Evolutionary conservation across 208 protist species (phyloP).

Genomic region (Trypanosomatidae sp.): DNA sequence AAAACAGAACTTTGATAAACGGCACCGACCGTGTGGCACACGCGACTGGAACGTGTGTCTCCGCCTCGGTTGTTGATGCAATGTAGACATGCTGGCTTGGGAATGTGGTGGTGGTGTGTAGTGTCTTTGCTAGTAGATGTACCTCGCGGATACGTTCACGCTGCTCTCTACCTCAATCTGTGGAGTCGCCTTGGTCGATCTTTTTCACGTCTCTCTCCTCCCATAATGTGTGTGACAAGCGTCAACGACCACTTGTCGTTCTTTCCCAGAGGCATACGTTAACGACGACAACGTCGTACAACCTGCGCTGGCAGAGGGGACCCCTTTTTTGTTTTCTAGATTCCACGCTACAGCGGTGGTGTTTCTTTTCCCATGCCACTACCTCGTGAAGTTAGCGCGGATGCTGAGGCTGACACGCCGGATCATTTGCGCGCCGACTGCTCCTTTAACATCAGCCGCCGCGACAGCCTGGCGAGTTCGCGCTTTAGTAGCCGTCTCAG

Average conservation of each 20-base stretch:
- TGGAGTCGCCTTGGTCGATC: background rate
- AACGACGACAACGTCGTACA: too few relatives aligned
- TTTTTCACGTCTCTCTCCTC: background rate
- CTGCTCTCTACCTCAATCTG: background rate
- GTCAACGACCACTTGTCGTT: background rate
- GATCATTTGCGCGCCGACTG: slow-evolving; percentile 32
- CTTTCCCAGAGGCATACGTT: background rate
- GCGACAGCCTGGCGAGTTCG: slow-evolving; percentile 52
- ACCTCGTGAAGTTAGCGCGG: background rate
- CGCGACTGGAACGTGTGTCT: background rate
- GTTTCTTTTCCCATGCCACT: slow-evolving; percentile 9
- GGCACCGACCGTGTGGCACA: background rate
- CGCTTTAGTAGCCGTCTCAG: slow-evolving; percentile 67
- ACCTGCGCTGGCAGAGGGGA: background rate
- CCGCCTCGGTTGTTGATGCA: background rate
- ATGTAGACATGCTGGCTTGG: background rate
- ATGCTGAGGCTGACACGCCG: slow-evolving; percentile 14
- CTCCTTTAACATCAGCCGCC: slow-evolving; percentile 31
- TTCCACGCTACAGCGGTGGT: background rate
- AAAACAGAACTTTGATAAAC: too few relatives aligned
- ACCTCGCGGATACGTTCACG: background rate
- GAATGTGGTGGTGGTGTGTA: background rate
- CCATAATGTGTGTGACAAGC: background rate
- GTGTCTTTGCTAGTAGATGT: background rate
- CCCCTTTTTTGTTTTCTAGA: background rate